Evolutionary conservation across 202 grass and related monocot genomes (phyloP), one percentile per base, ranked within the genome.

Genomic region (Setaria viridis): DNA sequence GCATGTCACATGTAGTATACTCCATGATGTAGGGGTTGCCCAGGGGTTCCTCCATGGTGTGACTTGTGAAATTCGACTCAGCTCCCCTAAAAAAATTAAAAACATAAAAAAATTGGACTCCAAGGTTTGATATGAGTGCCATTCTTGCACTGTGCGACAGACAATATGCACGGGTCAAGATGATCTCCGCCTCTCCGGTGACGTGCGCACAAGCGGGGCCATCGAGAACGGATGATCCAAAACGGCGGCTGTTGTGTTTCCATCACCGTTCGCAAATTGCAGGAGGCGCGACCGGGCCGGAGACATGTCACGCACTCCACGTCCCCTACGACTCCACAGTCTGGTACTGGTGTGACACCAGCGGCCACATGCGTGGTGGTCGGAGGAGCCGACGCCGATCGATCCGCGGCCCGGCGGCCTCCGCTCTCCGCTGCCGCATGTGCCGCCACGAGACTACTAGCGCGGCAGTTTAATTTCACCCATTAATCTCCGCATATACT

Each of bases 321-420:
- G 35, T 19, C 8, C 13, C 21, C 1, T 72, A 46, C 53, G 58
- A 35, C 83, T 50, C 42, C 65, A 62, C 65, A 21, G 64, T 20
- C 33, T 19, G 71, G 71, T 67, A 37, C 63, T 66, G 49, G 25
- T 51, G 47, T 15, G 16, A 19, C 62, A 34, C 53, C 65, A 64
- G 29, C 32, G 8, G 33, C 81, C 80, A 79, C 68, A 74, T 88
- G 87, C 63, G 16, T 8, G 67, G 13, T 66, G 86, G 55, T 41
- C 69, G 67, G 30, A 25, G 25, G 25, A 79, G 35, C 42, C 42
- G 62, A 35, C 75, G 68, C 70, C 48, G 43, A 30, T 72, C 45
- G n/a, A 25, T 54, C 46, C 9, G 53, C 64, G 35, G 10, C 34
- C 4, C 35, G 35, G 35, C 63, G 32, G 19, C 47, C 62, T 45